Evolutionary conservation across 2,329 filamentous ascomycete species (phyloP), one percentile per base, ranked within the genome.

Genomic region (Verticillium zaregamsianum): DNA sequence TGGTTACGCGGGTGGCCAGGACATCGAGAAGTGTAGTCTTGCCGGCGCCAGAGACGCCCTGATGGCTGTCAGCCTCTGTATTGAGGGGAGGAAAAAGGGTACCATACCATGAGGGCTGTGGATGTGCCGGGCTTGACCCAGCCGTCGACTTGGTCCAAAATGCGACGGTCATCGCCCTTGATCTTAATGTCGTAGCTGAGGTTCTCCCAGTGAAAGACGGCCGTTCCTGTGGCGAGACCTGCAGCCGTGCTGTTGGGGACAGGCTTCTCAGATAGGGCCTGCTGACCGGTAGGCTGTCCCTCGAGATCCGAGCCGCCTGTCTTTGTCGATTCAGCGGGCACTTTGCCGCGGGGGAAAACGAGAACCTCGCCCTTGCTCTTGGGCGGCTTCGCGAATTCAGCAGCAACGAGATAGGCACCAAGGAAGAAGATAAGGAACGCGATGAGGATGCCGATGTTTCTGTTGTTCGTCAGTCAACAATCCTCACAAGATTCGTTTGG

Each of bases 11-110:
- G 54, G 85, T 88, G 17, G 90, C 90, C 57, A 92, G 81, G 4
- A 89, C 87, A 72, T 92, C 88, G 20, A 92, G 77, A n/a, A 92
- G 80, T 1, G 90, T 92, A 0, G 90, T 92, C 71, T 92, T 92
- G 52, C 90, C 90, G 20, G 90, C 90, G 64, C 90, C 89, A 54
- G 86, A 88, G 5, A 88, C 87, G 72, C 88, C 83, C 76, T 76
- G 2, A 5, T 64, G 61, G 56, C 39, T 32, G n/a, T 37, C 14
- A 5, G 25, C 1, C 39, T 2, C 31, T 15, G 25, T 25, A 2
- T 20, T 32, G 7, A n/a, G 17, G 4, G 20, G 39, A 23, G 0
- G n/a, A 9, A 23, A 35, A 12, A 3, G 12, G 52, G 20, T 7
- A 14, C 80, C 40, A 80, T 72, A 73, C 86, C 89, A 91, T 91